Evolutionary conservation across 2,329 filamentous ascomycete species (phyloP), one percentile per base, ranked within the genome.

Genomic region (Dactylellina haptotyla): DNA sequence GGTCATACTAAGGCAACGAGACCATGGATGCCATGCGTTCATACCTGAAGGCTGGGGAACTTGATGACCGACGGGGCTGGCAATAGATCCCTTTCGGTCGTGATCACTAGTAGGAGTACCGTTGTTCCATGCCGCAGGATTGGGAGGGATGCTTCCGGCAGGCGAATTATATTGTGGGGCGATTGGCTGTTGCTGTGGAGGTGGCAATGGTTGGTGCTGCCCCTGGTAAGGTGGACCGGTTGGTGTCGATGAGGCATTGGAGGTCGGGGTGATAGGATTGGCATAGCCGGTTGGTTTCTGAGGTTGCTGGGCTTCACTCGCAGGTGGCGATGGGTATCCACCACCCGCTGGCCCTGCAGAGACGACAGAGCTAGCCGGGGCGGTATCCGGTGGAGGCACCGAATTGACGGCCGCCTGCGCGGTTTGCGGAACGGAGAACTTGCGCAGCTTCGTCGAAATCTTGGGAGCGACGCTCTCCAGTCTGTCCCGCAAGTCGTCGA

Each of bases 401-500:
- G 67, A 51, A 18, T 32, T 41, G 18, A 43, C 61, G 16, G 61
- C 25, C 23, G 48, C 18, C 39, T 54, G 48, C 9, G 45, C 14
- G 18, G 48, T 34, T 1, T 32, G 43, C 9, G 51, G 37, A 23
- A 50, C 28, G 14, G 67, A 72, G 39, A 72, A 72, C 39, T 72
- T 72, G 67, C 67, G 67, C 53, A 72, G 46, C 34, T 56, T 65
- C n/a, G 67, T 72, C 25, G 67, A 65, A 45, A 72, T 72, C 59
- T 72, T 72, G 10, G 67, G 67, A 12, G 67, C 67, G n/a, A 72
- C 67, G 53, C 39, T 43, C 30, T 72, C 67, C 48, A 72, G 45
- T 14, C 67, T 58, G 26, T 72, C 67, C 20, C 67, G 54, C 26
- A 72, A 46, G 41, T 72, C 67, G n/a, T 72, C 67, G 39, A 72